A percentile compares a stretch with the other conserved stretches of the same genome.
Conservation (phyloP, 257 asterid species). For the Solanum peruvianum region DNA sequence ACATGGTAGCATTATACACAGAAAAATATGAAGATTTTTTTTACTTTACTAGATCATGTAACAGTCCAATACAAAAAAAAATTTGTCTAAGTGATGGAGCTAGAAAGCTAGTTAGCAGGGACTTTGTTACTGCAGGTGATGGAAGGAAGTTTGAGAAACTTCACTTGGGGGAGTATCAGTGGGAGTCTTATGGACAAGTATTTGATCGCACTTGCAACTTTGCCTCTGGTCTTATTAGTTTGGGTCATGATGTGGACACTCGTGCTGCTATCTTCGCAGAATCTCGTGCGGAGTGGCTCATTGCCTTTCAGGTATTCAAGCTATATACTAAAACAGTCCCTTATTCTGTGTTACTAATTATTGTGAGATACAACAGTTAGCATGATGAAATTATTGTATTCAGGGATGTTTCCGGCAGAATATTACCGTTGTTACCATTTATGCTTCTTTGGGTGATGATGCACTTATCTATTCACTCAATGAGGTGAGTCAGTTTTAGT, state of each 20-base stretch:
- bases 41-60: neutral
- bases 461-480: constrained; percentile 75
- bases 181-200: constrained; percentile 57
- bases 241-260: constrained; percentile 71
- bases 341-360: neutral
- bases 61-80: neutral
- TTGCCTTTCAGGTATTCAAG: constrained; percentile 57
- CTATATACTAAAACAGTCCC: neutral
- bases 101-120: constrained; percentile 47
- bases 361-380: constrained; percentile 1
- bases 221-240: constrained; percentile 74
- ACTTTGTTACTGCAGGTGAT: constrained; percentile 45
- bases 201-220: constrained; percentile 59
- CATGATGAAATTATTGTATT: constrained; percentile 1
- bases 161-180: constrained; percentile 80
- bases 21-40: neutral
- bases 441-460: constrained; percentile 85
- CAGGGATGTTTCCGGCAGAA: constrained; percentile 91
- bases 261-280: constrained; percentile 86
- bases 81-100: constrained; percentile 41
- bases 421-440: constrained; percentile 75
- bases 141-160: constrained; percentile 86
- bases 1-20: neutral
- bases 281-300: constrained; percentile 74
- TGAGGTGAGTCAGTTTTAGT: constrained; percentile 42